These are phyloP conservation scores for Thuidium tamariscinum DNA, from an alignment of 225 moss, liverwort and hornwort genomes.

Conservation along the genomic window DNA sequence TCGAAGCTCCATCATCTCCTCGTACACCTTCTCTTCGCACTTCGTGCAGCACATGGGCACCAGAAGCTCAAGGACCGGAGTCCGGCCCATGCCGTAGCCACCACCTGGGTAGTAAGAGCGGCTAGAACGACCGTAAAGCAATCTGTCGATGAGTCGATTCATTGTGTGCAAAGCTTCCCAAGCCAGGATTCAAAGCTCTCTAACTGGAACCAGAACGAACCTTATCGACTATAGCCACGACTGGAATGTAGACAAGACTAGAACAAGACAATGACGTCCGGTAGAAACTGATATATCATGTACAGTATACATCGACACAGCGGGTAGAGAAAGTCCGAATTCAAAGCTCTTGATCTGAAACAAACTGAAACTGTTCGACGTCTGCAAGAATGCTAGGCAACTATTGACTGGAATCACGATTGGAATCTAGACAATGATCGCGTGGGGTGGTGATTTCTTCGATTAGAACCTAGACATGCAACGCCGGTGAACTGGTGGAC, in stretches of 20 bases:
- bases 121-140: neutral
- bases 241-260: neutral
- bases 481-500: neutral
- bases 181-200: neutral
- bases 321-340: neutral
- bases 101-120: neutral
- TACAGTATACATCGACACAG: neutral
- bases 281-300: neutral
- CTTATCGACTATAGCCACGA: neutral
- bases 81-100: neutral
- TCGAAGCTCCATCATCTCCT: conserved; percentile 34
- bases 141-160: neutral
- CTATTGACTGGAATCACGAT: neutral
- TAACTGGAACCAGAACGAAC: neutral
- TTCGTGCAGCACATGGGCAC: conserved; percentile 43
- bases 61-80: conserved; percentile 16
- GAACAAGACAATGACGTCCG: neutral
- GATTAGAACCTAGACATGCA: neutral
- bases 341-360: neutral
- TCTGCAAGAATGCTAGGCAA: neutral
- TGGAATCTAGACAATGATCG: neutral
- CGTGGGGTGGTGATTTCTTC: neutral
- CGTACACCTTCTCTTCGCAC: conserved; percentile 40
- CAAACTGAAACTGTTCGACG: neutral
- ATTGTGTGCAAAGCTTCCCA: neutral